phyloP scores from a whole-genome alignment of 495 filamentous ascomycete genomes.

The Tuber brumale region DNA sequence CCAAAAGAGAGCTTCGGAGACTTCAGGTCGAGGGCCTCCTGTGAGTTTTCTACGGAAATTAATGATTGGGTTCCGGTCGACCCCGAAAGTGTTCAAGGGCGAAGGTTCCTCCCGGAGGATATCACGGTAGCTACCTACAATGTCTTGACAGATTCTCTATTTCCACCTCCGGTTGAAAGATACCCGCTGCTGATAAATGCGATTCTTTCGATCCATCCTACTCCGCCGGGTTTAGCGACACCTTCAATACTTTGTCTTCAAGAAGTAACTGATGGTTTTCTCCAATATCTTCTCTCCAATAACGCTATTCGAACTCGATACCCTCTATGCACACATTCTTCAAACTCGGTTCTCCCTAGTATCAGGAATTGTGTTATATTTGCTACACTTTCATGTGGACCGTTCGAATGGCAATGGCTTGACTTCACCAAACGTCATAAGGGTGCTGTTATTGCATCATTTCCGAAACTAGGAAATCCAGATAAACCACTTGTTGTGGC shows the following conservation, averaged over 20 bases:
- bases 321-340: constrained; percentile 50
- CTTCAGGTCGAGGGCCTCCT: background rate
- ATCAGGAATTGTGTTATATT: constrained; percentile 53
- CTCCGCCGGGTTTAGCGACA: constrained; percentile 36
- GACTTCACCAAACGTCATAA: constrained; percentile 49
- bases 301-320: constrained; percentile 46
- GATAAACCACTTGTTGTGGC: constrained; percentile 44
- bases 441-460: constrained; percentile 47
- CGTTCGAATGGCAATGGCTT: constrained; percentile 50
- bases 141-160: constrained; percentile 50
- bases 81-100: constrained; percentile 1
- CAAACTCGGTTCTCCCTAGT: constrained; percentile 50
- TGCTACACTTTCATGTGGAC: constrained; percentile 43
- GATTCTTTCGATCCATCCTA: constrained; percentile 29
- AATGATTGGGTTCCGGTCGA: constrained; percentile 28
- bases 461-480: constrained; percentile 42
- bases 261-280: constrained; percentile 55
- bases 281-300: constrained; percentile 48
- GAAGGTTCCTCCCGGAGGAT: constrained; percentile 17
- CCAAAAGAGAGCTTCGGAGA: background rate
- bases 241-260: constrained; percentile 52
- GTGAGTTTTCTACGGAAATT: constrained; percentile 34
- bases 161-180: constrained; percentile 47
- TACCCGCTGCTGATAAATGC: constrained; percentile 48
- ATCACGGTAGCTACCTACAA: constrained; percentile 53